A percentile compares a stretch with the other conserved stretches of the same genome.
phyloP scores from a whole-genome alignment of 1,284 basidiomycete genomes.

The Moesziomyces aphidis region DNA sequence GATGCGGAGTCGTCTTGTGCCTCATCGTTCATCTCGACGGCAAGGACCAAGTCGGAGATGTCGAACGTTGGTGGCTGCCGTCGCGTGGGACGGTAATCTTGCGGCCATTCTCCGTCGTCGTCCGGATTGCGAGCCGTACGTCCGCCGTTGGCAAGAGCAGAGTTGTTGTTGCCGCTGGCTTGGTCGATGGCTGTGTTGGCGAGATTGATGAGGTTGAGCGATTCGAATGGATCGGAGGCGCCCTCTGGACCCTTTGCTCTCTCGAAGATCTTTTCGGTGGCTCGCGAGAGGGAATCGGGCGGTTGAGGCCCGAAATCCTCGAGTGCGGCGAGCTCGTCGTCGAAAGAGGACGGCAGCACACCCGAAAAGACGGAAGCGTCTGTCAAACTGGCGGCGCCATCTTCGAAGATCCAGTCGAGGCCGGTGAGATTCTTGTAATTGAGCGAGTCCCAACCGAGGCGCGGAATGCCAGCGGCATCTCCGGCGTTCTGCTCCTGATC shows the following conservation, averaged over 20 bases:
- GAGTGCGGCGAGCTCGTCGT: conserved; percentile 3
- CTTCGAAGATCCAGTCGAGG: conserved; percentile 27
- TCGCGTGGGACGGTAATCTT: conserved; percentile 15
- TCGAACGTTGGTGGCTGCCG: conserved; percentile 19
- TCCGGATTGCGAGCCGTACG: conserved; percentile 2
- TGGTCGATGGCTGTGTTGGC: conserved; percentile 15
- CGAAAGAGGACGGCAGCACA: not conserved
- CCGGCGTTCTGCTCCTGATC: conserved; percentile 4
- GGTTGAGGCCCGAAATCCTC: conserved; percentile 5
- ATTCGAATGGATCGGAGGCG: conserved; percentile 12
- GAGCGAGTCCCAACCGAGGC: conserved; percentile 8
- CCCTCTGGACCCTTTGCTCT: conserved; percentile 4
- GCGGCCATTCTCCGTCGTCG: conserved; percentile 18
- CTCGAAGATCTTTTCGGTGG: conserved; percentile 12
- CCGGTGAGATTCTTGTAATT: conserved; percentile 17
- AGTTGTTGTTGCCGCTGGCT: conserved; percentile 5
- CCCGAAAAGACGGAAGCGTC: conserved; percentile 16
- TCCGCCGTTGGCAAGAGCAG: not conserved
- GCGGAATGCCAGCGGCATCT: not conserved
- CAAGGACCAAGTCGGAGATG: conserved; percentile 6
- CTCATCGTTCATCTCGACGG: conserved; percentile 3
- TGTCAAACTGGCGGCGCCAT: conserved; percentile 11
- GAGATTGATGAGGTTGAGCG: conserved; percentile 21
- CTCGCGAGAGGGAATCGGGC: conserved; percentile 7
- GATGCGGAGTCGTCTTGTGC: not conserved